phyloP scores from a whole-genome alignment of 2,329 filamentous ascomycete genomes.

The Dactylellina sp. region DNA sequence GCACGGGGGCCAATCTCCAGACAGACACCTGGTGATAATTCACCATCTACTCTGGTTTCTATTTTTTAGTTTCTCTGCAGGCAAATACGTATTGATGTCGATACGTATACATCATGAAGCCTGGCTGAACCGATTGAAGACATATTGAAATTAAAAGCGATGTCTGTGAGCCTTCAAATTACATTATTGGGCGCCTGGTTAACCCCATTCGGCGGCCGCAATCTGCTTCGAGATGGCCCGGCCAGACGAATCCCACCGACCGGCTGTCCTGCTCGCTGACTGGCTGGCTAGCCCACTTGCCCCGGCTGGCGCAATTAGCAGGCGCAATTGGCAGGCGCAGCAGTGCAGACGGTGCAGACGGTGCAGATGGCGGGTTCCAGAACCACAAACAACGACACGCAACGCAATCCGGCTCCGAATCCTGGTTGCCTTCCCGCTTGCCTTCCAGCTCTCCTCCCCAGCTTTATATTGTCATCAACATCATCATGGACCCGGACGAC shows the following conservation, averaged over 20 bases:
- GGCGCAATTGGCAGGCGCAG: too few relatives aligned
- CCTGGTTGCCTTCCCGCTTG: too few relatives aligned
- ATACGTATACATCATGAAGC: too few relatives aligned
- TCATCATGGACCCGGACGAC: constrained; percentile 32
- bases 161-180: too few relatives aligned
- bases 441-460: not conserved
- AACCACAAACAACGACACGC: constrained; percentile 20
- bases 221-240: not conserved
- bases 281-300: constrained; percentile 3
- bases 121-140: too few relatives aligned
- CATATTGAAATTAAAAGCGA: not conserved
- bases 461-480: not conserved
- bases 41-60: too few relatives aligned
- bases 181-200: not conserved
- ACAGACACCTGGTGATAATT: not conserved
- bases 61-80: too few relatives aligned
- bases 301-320: constrained; percentile 2
- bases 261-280: constrained; percentile 16
- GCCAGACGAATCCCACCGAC: not conserved
- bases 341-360: not conserved
- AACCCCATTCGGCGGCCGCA: not conserved
- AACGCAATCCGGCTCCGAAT: too few relatives aligned
- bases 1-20: not conserved
- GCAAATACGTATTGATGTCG: too few relatives aligned
- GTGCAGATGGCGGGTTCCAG: constrained; percentile 33